phyloP scores from a whole-genome alignment of 2,329 filamentous ascomycete species.

The Claviceps sp. region DNA sequence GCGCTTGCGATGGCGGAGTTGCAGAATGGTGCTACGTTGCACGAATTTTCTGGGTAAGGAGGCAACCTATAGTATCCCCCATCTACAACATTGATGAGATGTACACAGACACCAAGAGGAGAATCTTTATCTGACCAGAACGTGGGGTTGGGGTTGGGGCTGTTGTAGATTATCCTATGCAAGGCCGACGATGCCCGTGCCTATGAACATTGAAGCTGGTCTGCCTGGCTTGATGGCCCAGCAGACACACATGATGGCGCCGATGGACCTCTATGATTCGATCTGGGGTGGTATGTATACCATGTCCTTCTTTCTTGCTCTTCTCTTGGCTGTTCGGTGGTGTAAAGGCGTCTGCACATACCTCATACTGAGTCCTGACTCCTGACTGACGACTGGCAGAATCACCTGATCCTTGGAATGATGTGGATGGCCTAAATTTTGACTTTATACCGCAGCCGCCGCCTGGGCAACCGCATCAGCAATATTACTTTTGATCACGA shows the following conservation, averaged over 20 bases:
- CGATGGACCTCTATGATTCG: constrained; percentile 54
- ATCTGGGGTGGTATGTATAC: constrained; percentile 49
- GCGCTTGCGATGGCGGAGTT: constrained; percentile 52
- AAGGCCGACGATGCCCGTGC: constrained; percentile 25
- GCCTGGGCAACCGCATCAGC: constrained; percentile 43
- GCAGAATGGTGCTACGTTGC: constrained; percentile 40
- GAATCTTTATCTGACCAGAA: no score
- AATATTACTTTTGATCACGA: constrained; percentile 38
- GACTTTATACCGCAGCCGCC: constrained; percentile 47
- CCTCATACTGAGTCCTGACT: not conserved
- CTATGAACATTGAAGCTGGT: constrained; percentile 28
- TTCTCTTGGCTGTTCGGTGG: not conserved
- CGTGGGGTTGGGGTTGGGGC: no score
- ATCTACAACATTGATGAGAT: not conserved
- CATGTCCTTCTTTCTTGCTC: not conserved
- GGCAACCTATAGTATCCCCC: constrained; percentile 5
- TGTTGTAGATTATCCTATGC: constrained; percentile 21
- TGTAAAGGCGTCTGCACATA: no score
- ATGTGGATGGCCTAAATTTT: constrained; percentile 42
- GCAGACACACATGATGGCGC: constrained; percentile 46
- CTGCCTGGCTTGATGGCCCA: constrained; percentile 39
- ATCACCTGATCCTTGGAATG: constrained; percentile 46
- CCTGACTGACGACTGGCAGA: constrained; percentile 24
- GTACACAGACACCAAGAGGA: not conserved
- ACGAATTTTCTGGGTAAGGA: constrained; percentile 29